phyloP scores from a whole-genome alignment of 768 basidiomycete species.

The Trametes punicea region DNA sequence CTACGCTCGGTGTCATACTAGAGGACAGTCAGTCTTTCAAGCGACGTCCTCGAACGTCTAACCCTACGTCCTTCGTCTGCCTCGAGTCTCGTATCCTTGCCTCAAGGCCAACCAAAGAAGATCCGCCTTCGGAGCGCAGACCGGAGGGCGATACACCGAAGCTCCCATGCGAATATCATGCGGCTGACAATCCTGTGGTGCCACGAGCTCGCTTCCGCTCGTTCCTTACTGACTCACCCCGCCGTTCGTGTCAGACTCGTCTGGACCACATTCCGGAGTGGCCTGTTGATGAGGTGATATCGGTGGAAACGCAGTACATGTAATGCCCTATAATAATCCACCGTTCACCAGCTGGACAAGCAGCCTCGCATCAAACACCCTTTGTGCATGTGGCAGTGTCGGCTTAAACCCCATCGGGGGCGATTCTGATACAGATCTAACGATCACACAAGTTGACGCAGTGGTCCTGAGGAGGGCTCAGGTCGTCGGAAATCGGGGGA shows the following conservation, averaged over 20 bases:
- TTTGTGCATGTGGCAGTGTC: background rate
- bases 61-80: background rate
- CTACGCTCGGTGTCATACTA: background rate
- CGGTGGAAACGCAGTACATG: background rate
- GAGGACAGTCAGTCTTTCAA: background rate
- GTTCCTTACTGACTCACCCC: background rate
- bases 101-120: background rate
- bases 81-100: constrained; percentile 12
- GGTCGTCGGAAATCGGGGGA: background rate
- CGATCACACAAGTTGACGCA: background rate
- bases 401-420: background rate
- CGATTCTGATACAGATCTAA: background rate
- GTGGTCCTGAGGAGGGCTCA: background rate
- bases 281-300: background rate
- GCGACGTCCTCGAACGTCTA: background rate
- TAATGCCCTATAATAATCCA: too few relatives aligned
- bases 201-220: background rate
- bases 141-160: constrained; percentile 1
- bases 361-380: background rate
- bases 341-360: background rate
- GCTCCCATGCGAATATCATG: background rate
- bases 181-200: background rate
- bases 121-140: constrained; percentile 1
- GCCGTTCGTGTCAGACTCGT: background rate
- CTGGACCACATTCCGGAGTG: background rate